A percentile compares a stretch with the other conserved stretches of the same genome.
Conservation (phyloP, 306 rosid species). For the Phaseolus lunatus region DNA sequence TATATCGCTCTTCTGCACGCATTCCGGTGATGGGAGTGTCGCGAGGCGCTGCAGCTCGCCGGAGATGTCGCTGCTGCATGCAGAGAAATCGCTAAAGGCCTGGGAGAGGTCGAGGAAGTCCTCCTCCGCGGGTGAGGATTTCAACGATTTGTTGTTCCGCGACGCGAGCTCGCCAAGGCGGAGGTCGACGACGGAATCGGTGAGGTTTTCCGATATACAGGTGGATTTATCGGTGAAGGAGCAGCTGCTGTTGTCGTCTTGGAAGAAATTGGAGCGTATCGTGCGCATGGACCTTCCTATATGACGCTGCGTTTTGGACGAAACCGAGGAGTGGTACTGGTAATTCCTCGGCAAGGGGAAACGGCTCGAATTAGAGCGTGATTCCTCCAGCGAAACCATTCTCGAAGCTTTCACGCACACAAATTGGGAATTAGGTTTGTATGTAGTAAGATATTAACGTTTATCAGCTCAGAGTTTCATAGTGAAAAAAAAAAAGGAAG, state of each 20-base stretch:
- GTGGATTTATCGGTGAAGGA: slow-evolving; percentile 60
- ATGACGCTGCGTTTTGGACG: slow-evolving; percentile 63
- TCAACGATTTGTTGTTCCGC: slow-evolving; percentile 54
- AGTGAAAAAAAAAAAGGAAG: background rate
- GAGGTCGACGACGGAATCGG: slow-evolving; percentile 89
- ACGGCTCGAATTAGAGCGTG: slow-evolving; percentile 67
- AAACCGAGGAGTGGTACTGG: slow-evolving; percentile 60
- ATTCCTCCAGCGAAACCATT: slow-evolving; percentile 89
- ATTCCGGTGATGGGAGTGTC: slow-evolving; percentile 59
- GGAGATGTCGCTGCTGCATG: slow-evolving; percentile 91
- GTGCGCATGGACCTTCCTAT: slow-evolving; percentile 95
- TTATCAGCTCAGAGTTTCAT: slow-evolving; percentile 44
- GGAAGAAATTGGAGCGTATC: slow-evolving; percentile 73
- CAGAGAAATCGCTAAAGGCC: slow-evolving; percentile 87
- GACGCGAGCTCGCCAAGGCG: slow-evolving; percentile 87
- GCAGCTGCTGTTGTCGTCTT: slow-evolving; percentile 56
- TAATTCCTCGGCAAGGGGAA: slow-evolving; percentile 58
- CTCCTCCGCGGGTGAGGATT: slow-evolving; percentile 54
- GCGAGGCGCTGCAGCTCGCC: slow-evolving; percentile 93
- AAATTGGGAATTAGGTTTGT: slow-evolving; percentile 6
- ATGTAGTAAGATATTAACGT: background rate
- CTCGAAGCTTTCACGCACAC: slow-evolving; percentile 15
- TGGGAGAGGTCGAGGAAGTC: slow-evolving; percentile 85
- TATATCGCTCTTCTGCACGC: slow-evolving; percentile 21
- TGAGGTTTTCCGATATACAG: slow-evolving; percentile 67